Percentiles rank a stretch among this genome's conserved stretches.
Evolutionary conservation across 2,329 filamentous ascomycete genomes (phyloP).

Genomic region (Ascochyta lentis): DNA sequence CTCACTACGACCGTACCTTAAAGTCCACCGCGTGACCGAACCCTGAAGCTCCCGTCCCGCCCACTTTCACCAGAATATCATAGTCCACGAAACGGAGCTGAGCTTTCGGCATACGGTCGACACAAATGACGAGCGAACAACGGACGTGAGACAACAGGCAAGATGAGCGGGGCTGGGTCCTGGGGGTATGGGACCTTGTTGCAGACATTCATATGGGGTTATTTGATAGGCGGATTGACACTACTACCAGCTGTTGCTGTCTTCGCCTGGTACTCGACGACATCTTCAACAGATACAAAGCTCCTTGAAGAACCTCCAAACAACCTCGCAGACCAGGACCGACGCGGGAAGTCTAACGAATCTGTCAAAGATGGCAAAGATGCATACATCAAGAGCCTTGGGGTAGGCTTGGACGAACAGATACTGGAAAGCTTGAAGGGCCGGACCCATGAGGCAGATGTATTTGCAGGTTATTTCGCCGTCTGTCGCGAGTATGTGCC

Average conservation of each 20-base stretch:
- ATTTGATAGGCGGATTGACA: slow-evolving; percentile 33
- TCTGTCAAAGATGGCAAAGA: slow-evolving; percentile 18
- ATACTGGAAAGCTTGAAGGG: slow-evolving; percentile 34
- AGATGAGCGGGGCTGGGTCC: slow-evolving; percentile 31
- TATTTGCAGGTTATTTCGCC: slow-evolving; percentile 92
- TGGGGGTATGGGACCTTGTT: slow-evolving; percentile 34
- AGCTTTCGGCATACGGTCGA: neutral
- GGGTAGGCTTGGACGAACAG: slow-evolving; percentile 30
- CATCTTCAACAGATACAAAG: slow-evolving; percentile 21
- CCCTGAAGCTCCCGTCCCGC: slow-evolving; percentile 1
- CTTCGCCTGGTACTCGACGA: slow-evolving; percentile 31
- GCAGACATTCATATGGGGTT: slow-evolving; percentile 38
- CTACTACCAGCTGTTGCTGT: slow-evolving; percentile 26
- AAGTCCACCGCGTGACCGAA: slow-evolving; percentile 13
- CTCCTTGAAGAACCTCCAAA: slow-evolving; percentile 10
- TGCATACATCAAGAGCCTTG: slow-evolving; percentile 23
- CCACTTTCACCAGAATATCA: neutral
- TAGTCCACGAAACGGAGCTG: neutral
- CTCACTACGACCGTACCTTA: slow-evolving; percentile 20
- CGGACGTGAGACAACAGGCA: slow-evolving; percentile 26
- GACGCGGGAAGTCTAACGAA: slow-evolving; percentile 22
- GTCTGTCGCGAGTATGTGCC: slow-evolving; percentile 92
- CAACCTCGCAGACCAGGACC: slow-evolving; percentile 6
- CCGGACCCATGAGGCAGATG: slow-evolving; percentile 69
- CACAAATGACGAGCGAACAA: slow-evolving; percentile 24